A percentile compares a stretch with the other conserved stretches of the same genome.
These are phyloP conservation scores for Yamadazyma sp. DNA, from an alignment of 1,139 yeast species.

Conservation along the genomic window DNA sequence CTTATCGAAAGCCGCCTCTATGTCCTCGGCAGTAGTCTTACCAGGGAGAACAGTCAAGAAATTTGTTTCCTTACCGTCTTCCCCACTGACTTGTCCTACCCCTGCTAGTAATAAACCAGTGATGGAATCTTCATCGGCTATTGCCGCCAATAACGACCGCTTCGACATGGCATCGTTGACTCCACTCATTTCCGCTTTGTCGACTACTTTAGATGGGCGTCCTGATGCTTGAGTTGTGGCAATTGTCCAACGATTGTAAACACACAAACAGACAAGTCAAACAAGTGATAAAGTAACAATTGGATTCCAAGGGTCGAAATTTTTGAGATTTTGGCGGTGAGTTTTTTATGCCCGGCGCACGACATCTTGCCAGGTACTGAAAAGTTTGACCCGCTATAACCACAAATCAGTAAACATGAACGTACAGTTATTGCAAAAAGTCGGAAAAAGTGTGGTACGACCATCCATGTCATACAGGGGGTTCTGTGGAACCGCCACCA, in stretches of 20 bases:
- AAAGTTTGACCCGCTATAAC: not conserved
- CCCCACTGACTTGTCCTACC: conserved; percentile 78
- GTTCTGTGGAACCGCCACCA: conserved; percentile 13
- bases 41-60: conserved; percentile 77
- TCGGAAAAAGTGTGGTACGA: not conserved
- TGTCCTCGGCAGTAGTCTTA: conserved; percentile 73
- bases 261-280: too few relatives aligned
- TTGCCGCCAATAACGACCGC: conserved; percentile 82
- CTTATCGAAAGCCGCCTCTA: conserved; percentile 71
- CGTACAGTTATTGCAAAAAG: not conserved
- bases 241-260: not conserved
- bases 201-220: too few relatives aligned
- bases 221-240: not conserved
- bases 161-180: conserved; percentile 52
- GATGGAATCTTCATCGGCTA: conserved; percentile 96
- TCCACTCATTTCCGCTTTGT: not conserved
- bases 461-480: not conserved
- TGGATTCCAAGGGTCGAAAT: conserved; percentile 4
- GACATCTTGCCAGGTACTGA: not conserved
- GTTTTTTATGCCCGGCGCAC: not conserved
- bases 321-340: not conserved
- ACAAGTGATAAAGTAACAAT: not conserved
- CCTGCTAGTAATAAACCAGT: conserved; percentile 97
- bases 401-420: not conserved
- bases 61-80: conserved; percentile 71